Evolutionary conservation across 768 basidiomycete species (phyloP).

Genomic region (Phallus indusiatus): DNA sequence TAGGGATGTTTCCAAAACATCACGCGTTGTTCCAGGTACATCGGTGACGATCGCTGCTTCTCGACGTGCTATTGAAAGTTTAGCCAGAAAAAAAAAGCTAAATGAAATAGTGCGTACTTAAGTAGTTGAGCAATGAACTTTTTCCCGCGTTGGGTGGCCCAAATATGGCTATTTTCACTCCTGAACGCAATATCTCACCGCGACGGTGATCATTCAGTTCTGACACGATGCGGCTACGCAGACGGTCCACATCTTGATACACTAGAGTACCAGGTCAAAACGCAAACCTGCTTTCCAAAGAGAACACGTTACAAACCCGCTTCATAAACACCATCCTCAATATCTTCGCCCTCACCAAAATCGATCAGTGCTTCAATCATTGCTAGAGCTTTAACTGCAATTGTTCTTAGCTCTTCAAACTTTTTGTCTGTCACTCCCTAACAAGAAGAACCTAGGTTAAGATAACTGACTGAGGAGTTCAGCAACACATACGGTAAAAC

Average conservation of each 20-base stretch:
- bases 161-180: slow-evolving; percentile 78
- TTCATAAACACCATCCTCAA: slow-evolving; percentile 73
- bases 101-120: slow-evolving; percentile 38
- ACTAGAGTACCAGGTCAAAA: slow-evolving; percentile 32
- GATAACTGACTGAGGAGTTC: not conserved
- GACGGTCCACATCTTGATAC: slow-evolving; percentile 33
- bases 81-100: not conserved
- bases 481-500: slow-evolving; percentile 9
- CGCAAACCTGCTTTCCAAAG: not conserved
- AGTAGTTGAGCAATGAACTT: slow-evolving; percentile 76
- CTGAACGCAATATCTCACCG: slow-evolving; percentile 77
- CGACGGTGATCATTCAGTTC: slow-evolving; percentile 64
- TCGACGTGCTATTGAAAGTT: slow-evolving; percentile 48
- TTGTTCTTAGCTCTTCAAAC: slow-evolving; percentile 53
- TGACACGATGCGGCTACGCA: slow-evolving; percentile 41
- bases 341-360: slow-evolving; percentile 86
- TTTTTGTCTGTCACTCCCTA: slow-evolving; percentile 56
- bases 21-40: slow-evolving; percentile 82
- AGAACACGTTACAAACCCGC: slow-evolving; percentile 37
- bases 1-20: slow-evolving; percentile 74
- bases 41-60: slow-evolving; percentile 87
- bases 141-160: slow-evolving; percentile 95
- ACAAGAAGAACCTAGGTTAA: not conserved
- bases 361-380: slow-evolving; percentile 85
- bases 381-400: slow-evolving; percentile 66